Evolutionary conservation across 768 basidiomycete species (phyloP).

Genomic region (Jaapia argillacea): DNA sequence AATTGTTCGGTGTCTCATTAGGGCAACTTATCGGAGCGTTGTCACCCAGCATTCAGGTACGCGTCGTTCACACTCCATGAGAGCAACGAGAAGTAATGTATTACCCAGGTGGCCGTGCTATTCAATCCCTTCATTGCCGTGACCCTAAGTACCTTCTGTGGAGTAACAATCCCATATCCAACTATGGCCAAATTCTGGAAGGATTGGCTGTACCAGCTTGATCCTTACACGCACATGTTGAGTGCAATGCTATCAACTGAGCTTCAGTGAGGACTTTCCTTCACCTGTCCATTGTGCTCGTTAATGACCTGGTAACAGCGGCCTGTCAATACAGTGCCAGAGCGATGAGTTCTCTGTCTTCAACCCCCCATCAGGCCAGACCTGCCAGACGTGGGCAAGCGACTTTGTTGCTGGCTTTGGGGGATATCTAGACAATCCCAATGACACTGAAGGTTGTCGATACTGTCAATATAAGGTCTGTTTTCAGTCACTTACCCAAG

Average conservation of each 20-base stretch:
- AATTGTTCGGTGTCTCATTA: not conserved
- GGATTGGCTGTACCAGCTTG: slow-evolving; percentile 61
- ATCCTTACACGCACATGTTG: slow-evolving; percentile 62
- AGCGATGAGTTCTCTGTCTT: slow-evolving; percentile 63
- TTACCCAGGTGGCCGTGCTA: not conserved
- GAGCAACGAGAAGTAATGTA: no score
- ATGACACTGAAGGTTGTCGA: slow-evolving; percentile 48
- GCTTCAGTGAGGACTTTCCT: not conserved
- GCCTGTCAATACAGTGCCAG: slow-evolving; percentile 29
- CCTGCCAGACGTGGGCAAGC: slow-evolving; percentile 61
- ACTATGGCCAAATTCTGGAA: slow-evolving; percentile 43
- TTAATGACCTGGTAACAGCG: not conserved
- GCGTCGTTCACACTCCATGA: no score
- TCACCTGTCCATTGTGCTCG: not conserved
- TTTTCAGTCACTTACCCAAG: no score
- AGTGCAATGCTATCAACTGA: slow-evolving; percentile 44
- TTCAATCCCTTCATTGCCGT: not conserved
- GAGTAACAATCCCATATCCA: not conserved
- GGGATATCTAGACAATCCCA: slow-evolving; percentile 66
- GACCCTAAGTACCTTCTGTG: not conserved
- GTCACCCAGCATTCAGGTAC: not conserved
- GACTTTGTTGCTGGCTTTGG: slow-evolving; percentile 51
- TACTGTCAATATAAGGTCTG: slow-evolving; percentile 58
- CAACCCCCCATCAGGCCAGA: slow-evolving; percentile 64
- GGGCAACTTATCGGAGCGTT: not conserved